These are phyloP conservation scores for Aureobasidium sp. DNA, from an alignment of 2,329 filamentous ascomycete species.

Conservation along the genomic window DNA sequence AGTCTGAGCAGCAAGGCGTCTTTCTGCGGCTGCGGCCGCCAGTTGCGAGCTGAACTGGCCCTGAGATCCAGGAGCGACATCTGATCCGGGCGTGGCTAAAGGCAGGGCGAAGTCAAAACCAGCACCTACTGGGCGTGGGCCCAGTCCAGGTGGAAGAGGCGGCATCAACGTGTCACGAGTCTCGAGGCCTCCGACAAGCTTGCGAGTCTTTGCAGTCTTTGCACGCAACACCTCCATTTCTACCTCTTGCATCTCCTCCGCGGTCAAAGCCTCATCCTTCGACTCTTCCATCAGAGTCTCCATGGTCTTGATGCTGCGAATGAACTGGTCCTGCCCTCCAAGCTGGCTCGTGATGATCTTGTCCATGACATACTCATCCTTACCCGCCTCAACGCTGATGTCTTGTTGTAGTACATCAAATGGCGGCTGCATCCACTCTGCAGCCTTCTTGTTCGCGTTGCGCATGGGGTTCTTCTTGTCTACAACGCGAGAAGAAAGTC, in stretches of 20 bases:
- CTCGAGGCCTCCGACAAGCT: neutral
- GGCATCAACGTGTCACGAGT: neutral
- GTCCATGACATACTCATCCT: slow-evolving; percentile 54
- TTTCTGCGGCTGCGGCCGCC: too few relatives aligned
- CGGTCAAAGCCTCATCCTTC: slow-evolving; percentile 24
- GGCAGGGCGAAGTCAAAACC: neutral
- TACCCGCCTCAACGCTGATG: slow-evolving; percentile 42
- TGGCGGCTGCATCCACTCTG: slow-evolving; percentile 52
- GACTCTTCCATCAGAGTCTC: slow-evolving; percentile 27
- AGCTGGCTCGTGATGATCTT: slow-evolving; percentile 46
- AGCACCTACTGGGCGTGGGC: neutral
- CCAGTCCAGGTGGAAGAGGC: neutral
- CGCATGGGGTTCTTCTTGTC: slow-evolving; percentile 73
- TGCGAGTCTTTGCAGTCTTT: neutral
- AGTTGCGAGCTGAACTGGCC: too few relatives aligned
- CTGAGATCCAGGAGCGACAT: neutral
- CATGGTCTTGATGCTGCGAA: slow-evolving; percentile 25
- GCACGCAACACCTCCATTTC: slow-evolving; percentile 19
- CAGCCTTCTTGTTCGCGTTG: slow-evolving; percentile 45
- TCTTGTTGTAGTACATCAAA: slow-evolving; percentile 44
- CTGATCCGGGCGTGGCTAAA: neutral
- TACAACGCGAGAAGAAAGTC: slow-evolving; percentile 69
- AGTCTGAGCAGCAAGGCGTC: neutral
- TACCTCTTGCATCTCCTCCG: slow-evolving; percentile 23
- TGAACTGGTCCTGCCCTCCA: slow-evolving; percentile 41